These are phyloP conservation scores for Funneliformis mosseae DNA, from an alignment of 192 early-diverging fungal species.

Conservation along the genomic window DNA sequence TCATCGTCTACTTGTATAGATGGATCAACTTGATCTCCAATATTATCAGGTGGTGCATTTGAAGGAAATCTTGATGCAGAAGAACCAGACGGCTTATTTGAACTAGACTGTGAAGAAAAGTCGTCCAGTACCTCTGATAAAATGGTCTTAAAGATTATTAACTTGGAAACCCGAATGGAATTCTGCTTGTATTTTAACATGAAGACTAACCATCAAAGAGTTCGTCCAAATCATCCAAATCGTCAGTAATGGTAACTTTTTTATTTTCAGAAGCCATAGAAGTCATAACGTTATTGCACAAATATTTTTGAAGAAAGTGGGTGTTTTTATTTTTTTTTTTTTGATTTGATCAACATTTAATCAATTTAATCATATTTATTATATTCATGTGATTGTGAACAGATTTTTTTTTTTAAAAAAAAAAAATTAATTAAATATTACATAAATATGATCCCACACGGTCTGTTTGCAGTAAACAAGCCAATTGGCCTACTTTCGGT, in stretches of 20 bases:
- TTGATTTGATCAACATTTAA: no score
- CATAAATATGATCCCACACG: not conserved
- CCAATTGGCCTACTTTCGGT: not conserved
- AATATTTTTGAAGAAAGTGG: no score
- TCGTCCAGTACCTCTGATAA: conserved; percentile 73
- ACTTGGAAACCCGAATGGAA: not conserved
- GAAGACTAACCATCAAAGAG: conserved; percentile 61
- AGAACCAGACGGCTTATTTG: conserved; percentile 46
- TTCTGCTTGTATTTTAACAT: not conserved
- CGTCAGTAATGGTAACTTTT: conserved; percentile 48
- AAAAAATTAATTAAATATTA: not conserved
- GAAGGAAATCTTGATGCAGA: conserved; percentile 40
- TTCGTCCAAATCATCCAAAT: conserved; percentile 68
- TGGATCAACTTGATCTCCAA: conserved; percentile 35
- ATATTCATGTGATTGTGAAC: no score
- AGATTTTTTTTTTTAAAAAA: not conserved
- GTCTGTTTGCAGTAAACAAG: conserved; percentile 15
- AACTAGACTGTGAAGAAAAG: conserved; percentile 48
- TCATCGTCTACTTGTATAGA: conserved; percentile 60
- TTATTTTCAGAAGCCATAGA: conserved; percentile 24
- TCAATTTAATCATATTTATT: no score
- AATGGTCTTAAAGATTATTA: not conserved
- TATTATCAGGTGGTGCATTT: conserved; percentile 23
- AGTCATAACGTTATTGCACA: no score
- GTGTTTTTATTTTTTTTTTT: no score